These are phyloP conservation scores for Cercospora zeae-maydis DNA, from an alignment of 2,329 filamentous ascomycete species.

Conservation along the genomic window DNA sequence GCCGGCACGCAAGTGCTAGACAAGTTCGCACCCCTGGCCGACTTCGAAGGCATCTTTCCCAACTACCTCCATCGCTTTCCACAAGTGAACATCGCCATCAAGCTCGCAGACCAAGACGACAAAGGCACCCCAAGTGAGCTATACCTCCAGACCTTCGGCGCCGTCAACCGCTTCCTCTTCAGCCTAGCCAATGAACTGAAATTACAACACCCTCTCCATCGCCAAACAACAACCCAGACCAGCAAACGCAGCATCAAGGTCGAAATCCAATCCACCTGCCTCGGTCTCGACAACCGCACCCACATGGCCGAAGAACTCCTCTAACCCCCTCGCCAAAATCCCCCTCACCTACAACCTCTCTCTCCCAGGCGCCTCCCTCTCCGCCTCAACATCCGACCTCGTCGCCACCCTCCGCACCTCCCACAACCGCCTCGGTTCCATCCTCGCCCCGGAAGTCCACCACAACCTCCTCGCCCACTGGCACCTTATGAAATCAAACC, in stretches of 20 bases:
- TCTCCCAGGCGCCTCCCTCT: not conserved
- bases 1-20: not conserved
- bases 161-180: not conserved
- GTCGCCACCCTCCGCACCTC: not conserved
- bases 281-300: not conserved
- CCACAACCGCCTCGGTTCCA: not conserved
- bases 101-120: not conserved
- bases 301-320: not conserved
- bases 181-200: not conserved
- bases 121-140: not conserved
- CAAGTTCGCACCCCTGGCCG: not conserved
- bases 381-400: not conserved
- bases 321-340: not conserved
- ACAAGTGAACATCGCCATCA: not conserved
- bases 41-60: not conserved
- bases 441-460: not conserved
- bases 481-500: not conserved
- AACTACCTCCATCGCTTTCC: not conserved
- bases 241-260: not conserved
- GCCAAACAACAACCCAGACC: not conserved
- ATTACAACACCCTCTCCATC: not conserved
- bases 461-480: not conserved
- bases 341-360: not conserved
- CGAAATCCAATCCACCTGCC: not conserved
- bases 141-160: not conserved